A percentile compares a stretch with the other conserved stretches of the same genome.
Conservation (phyloP, 805 yeast species). For the Hanseniaspora lachancei region DNA sequence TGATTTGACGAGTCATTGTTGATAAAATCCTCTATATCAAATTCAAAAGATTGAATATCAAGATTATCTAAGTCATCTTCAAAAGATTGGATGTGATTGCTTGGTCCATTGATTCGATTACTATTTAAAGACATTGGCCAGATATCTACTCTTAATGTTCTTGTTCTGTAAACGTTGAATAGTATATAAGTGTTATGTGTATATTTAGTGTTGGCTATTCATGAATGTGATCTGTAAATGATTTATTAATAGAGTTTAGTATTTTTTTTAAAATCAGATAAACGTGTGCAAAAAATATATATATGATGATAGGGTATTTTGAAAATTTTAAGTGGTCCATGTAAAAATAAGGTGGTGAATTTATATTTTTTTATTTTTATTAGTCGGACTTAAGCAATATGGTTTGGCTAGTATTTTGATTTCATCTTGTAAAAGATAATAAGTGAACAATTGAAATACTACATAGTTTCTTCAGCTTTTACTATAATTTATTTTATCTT, state of each 20-base stretch:
- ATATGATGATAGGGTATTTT: too few species aligned
- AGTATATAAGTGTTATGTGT: too few species aligned
- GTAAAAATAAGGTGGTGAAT: background rate
- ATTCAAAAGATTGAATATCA: conserved; percentile 9
- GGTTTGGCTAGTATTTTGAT: too few species aligned
- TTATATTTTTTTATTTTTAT: background rate
- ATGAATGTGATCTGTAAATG: too few species aligned
- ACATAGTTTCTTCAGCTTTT: conserved; percentile 3
- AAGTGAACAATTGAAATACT: too few species aligned
- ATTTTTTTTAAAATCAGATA: too few species aligned
- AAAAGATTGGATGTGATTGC: conserved; percentile 2
- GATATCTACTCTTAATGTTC: too few species aligned
- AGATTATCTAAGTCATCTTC: conserved; percentile 11
- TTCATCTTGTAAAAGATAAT: too few species aligned
- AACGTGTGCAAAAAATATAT: background rate
- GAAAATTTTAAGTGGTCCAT: too few species aligned
- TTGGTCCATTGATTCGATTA: background rate
- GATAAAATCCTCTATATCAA: conserved; percentile 10
- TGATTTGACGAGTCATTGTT: background rate
- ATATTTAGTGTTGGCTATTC: too few species aligned
- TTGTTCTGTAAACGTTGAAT: too few species aligned
- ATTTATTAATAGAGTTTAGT: too few species aligned
- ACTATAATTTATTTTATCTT: background rate
- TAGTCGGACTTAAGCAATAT: background rate
- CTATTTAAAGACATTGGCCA: background rate